Evolutionary conservation across 225 moss, liverwort and hornwort genomes (phyloP).

Genomic region (Rhytidiadelphus loreus): DNA sequence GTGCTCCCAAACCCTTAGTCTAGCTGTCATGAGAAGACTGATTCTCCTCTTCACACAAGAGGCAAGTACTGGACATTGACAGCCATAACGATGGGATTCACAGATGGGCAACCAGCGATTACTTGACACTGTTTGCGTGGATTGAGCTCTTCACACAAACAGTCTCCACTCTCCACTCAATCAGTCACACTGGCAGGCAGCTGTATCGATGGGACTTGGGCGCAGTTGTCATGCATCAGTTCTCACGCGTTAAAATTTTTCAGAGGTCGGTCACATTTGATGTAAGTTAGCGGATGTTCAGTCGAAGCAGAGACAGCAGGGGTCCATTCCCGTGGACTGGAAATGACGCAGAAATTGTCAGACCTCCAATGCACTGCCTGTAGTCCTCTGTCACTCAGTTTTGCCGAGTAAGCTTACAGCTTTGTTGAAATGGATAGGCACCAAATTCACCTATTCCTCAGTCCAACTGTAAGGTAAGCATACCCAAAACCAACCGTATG

Average conservation of each 20-base stretch:
- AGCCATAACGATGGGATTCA: neutral
- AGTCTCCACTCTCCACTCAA: neutral
- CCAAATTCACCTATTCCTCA: neutral
- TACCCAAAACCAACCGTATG: neutral
- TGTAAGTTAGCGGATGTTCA: neutral
- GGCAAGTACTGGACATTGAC: neutral
- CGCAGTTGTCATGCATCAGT: neutral
- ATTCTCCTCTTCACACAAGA: neutral
- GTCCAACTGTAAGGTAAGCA: neutral
- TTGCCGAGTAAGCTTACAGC: neutral
- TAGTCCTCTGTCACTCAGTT: neutral
- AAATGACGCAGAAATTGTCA: neutral
- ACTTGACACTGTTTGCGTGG: neutral
- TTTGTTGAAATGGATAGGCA: neutral
- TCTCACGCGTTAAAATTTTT: neutral
- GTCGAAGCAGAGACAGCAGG: neutral
- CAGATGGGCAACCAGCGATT: neutral
- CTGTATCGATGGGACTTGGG: neutral
- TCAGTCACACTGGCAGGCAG: neutral
- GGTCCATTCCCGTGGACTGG: too few species aligned
- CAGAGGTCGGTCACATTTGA: neutral
- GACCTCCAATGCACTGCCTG: neutral
- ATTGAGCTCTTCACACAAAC: neutral
- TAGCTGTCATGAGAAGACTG: neutral
- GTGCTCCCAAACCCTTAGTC: neutral